These are phyloP conservation scores for Candida maesae DNA, from an alignment of 805 yeast genomes.

Conservation along the genomic window DNA sequence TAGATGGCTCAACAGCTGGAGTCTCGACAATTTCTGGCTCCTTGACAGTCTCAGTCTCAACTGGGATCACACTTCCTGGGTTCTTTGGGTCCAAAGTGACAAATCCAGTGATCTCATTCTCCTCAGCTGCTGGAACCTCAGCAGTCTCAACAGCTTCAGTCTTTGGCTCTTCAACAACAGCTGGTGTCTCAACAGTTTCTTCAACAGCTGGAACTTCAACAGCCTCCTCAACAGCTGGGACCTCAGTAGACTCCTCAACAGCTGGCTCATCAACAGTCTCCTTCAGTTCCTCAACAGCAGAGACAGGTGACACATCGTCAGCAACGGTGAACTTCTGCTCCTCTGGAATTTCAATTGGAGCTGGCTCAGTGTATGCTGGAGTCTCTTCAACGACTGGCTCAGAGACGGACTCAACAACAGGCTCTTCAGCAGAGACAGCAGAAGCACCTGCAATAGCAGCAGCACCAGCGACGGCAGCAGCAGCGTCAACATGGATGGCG, in stretches of 20 bases:
- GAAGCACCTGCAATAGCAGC: constrained; percentile 1
- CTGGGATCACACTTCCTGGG: constrained; percentile 9
- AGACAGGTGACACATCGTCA: constrained; percentile 8
- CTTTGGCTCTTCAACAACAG: background rate
- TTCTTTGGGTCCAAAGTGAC: constrained; percentile 24
- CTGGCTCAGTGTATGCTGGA: constrained; percentile 12
- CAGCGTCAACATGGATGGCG: background rate
- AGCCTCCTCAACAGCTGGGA: constrained; percentile 1
- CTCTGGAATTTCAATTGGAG: constrained; percentile 20
- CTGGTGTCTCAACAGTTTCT: background rate
- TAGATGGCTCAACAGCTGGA: constrained; percentile 1
- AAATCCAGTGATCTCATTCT: constrained; percentile 4
- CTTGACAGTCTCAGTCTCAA: background rate
- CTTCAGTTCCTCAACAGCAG: constrained; percentile 6
- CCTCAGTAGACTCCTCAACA: background rate
- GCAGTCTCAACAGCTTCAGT: constrained; percentile 1
- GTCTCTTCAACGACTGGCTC: background rate
- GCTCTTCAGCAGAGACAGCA: background rate
- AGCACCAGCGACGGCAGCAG: constrained; percentile 9
- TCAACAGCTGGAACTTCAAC: background rate
- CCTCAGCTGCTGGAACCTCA: background rate
- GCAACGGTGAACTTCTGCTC: constrained; percentile 19
- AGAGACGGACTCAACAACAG: background rate
- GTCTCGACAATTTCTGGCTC: background rate
- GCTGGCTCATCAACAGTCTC: background rate